Evolutionary conservation across 768 basidiomycete genomes (phyloP).

Genomic region (Brasilioporus rufonigricans): DNA sequence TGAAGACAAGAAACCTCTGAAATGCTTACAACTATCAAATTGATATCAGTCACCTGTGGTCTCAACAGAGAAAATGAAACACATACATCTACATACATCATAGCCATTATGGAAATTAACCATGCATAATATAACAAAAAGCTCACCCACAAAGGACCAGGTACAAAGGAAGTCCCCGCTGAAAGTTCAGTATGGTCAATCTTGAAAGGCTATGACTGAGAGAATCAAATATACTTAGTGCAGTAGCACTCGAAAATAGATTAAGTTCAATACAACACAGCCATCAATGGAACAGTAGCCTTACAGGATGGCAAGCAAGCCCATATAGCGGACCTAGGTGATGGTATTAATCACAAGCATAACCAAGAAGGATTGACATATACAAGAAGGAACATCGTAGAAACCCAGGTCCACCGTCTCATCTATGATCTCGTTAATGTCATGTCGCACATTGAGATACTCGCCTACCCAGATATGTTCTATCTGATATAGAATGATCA

Average conservation of each 20-base stretch:
- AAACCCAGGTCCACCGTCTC: slow-evolving; percentile 7
- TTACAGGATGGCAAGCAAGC: slow-evolving; percentile 1
- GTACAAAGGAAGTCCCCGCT: background rate
- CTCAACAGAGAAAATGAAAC: background rate
- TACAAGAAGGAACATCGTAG: slow-evolving; percentile 3
- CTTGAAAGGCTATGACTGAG: background rate
- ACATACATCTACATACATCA: slow-evolving; percentile 1
- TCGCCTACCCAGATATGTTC: slow-evolving; percentile 6
- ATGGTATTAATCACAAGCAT: background rate
- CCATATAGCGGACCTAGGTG: slow-evolving; percentile 10
- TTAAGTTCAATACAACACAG: background rate
- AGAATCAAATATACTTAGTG: background rate
- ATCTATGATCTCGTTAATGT: background rate
- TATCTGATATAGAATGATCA: background rate
- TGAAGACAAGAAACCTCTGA: no score
- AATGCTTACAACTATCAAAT: background rate
- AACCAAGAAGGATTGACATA: background rate
- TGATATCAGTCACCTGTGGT: background rate
- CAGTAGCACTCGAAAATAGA: background rate
- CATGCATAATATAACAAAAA: background rate
- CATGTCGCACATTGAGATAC: background rate
- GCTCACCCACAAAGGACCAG: slow-evolving; percentile 4
- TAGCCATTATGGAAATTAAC: no score
- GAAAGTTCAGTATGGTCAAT: background rate
- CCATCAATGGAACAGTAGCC: background rate